Conservation (phyloP, 1,139 yeast species). For the Geotrichum bryndzae region DNA sequence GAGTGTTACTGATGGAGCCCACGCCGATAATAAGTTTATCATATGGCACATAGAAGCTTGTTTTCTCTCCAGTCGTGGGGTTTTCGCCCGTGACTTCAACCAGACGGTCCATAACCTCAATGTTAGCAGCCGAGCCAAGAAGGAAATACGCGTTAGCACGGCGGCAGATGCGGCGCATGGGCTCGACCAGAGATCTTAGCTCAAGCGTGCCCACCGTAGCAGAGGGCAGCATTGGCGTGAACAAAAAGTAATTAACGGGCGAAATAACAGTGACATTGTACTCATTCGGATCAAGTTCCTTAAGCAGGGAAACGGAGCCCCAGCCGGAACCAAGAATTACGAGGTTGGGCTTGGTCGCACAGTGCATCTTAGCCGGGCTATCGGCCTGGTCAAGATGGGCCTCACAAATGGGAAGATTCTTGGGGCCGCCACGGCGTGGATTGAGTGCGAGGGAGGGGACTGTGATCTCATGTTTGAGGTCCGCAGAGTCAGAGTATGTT, state of each 20-base stretch:
- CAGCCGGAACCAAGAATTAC: slow-evolving; percentile 58
- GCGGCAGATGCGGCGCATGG: slow-evolving; percentile 47
- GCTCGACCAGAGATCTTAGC: slow-evolving; percentile 51
- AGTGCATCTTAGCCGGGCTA: slow-evolving; percentile 37
- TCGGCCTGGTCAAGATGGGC: slow-evolving; percentile 52
- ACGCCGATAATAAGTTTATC: slow-evolving; percentile 60
- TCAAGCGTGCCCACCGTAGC: slow-evolving; percentile 56
- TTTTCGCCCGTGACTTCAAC: slow-evolving; percentile 46
- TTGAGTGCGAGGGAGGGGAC: slow-evolving; percentile 47
- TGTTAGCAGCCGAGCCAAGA: slow-evolving; percentile 50
- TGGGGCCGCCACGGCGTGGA: slow-evolving; percentile 61
- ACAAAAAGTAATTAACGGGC: slow-evolving; percentile 54
- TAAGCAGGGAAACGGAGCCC: slow-evolving; percentile 42
- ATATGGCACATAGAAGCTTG: slow-evolving; percentile 52
- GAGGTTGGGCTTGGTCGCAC: slow-evolving; percentile 45
- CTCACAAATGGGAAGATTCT: slow-evolving; percentile 52
- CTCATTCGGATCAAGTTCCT: slow-evolving; percentile 42
- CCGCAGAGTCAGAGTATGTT: slow-evolving; percentile 40
- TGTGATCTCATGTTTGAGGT: slow-evolving; percentile 36
- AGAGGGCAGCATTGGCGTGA: slow-evolving; percentile 54
- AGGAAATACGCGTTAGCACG: slow-evolving; percentile 50
- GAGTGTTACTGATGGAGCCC: slow-evolving; percentile 59
- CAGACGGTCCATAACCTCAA: slow-evolving; percentile 47
- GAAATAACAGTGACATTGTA: slow-evolving; percentile 57
- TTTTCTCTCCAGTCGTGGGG: slow-evolving; percentile 36